Evolutionary conservation across 2,329 filamentous ascomycete species (phyloP).

Genomic region (Escovopsis sp.): DNA sequence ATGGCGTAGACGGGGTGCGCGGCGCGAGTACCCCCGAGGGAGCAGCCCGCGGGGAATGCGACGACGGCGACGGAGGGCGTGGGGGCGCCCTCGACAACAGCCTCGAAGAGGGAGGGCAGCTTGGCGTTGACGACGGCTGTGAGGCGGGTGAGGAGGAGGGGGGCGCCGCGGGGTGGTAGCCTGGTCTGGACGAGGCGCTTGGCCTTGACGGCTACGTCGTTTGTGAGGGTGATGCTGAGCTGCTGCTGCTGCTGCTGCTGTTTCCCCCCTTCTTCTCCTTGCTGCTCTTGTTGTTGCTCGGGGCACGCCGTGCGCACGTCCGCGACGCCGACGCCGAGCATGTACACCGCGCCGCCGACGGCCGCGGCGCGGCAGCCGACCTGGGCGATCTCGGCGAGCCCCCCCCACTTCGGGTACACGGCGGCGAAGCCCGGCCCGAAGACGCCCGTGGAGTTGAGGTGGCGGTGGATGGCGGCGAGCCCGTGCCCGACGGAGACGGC

Average conservation of each 20-base stretch:
- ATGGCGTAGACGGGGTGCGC: conserved; percentile 42
- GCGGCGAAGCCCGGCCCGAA: conserved; percentile 84
- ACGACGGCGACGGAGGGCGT: conserved; percentile 60
- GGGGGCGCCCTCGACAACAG: conserved; percentile 59
- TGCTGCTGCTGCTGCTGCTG: neutral
- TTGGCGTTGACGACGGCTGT: conserved; percentile 56
- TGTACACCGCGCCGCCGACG: conserved; percentile 82
- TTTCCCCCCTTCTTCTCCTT: too few relatives aligned
- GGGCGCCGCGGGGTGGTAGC: conserved; percentile 15
- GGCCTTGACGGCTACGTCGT: conserved; percentile 41
- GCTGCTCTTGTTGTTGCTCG: neutral
- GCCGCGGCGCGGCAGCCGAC: conserved; percentile 81
- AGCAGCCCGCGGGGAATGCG: conserved; percentile 42
- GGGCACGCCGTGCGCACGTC: conserved; percentile 7
- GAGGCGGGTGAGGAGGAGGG: conserved; percentile 39
- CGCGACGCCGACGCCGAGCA: conserved; percentile 58
- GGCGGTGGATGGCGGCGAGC: conserved; percentile 57
- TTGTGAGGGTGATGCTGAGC: conserved; percentile 37
- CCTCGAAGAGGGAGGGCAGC: conserved; percentile 52
- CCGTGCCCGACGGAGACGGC: conserved; percentile 51
- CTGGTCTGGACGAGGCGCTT: conserved; percentile 34
- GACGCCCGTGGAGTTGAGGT: conserved; percentile 72
- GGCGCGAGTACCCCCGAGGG: conserved; percentile 22
- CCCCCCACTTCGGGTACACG: conserved; percentile 86
- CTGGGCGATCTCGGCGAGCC: conserved; percentile 76